These are phyloP conservation scores for Ceratonia siliqua DNA, from an alignment of 306 rosid genomes.

Conservation along the genomic window DNA sequence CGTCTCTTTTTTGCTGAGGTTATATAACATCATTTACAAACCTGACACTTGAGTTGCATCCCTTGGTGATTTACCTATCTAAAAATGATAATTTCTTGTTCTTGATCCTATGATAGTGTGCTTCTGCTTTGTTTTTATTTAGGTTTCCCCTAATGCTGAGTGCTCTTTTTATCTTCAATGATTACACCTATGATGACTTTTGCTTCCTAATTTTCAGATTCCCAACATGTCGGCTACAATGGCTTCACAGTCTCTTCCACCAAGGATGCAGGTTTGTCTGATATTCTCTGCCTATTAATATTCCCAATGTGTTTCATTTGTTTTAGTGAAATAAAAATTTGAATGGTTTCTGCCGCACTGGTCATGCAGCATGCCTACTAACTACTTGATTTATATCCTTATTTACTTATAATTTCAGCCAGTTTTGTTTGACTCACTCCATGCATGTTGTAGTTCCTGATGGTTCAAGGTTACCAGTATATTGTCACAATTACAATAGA, in stretches of 20 bases:
- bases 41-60: background rate
- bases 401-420: background rate
- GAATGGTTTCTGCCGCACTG: constrained; percentile 8
- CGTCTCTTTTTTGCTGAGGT: background rate
- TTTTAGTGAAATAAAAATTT: constrained; percentile 9
- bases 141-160: constrained; percentile 15
- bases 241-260: constrained; percentile 70
- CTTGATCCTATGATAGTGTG: background rate
- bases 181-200: constrained; percentile 27
- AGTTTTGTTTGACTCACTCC: constrained; percentile 18
- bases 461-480: background rate
- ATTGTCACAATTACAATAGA: background rate
- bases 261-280: constrained; percentile 77
- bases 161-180: constrained; percentile 21
- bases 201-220: constrained; percentile 54
- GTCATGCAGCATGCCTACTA: constrained; percentile 25
- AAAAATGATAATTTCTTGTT: constrained; percentile 19
- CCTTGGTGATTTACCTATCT: constrained; percentile 25
- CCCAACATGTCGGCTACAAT: constrained; percentile 81
- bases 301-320: constrained; percentile 11
- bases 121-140: constrained; percentile 12
- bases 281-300: constrained; percentile 27
- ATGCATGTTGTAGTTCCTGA: background rate
- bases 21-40: background rate
- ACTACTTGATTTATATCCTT: constrained; percentile 13